Conservation (phyloP, 208 protist species). For the Leptomonas pyrrhocoris region DNA sequence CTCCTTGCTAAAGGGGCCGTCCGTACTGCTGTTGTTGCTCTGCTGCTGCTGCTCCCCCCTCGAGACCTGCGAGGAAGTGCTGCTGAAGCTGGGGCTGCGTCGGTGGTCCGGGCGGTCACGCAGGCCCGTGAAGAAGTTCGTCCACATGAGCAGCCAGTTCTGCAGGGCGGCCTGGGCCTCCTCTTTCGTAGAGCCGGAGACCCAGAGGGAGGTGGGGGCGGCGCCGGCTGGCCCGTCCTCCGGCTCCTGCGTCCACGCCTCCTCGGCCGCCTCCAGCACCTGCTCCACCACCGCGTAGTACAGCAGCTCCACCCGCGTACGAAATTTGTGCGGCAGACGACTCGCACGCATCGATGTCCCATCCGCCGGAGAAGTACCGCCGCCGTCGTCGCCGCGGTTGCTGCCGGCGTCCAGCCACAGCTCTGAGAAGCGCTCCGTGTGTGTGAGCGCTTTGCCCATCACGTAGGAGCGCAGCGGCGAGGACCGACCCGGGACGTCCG, state of each 20-base stretch:
- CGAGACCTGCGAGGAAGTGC: slow-evolving; percentile 15
- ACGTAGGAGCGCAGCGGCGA: slow-evolving; percentile 69
- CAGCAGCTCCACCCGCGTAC: slow-evolving; percentile 73
- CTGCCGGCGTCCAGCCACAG: slow-evolving; percentile 63
- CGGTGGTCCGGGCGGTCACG: slow-evolving; percentile 41
- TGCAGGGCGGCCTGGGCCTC: slow-evolving; percentile 45
- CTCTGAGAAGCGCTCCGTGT: slow-evolving; percentile 81
- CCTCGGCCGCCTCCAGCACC: slow-evolving; percentile 64
- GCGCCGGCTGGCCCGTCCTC: slow-evolving; percentile 7
- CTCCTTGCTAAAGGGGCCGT: slow-evolving; percentile 19
- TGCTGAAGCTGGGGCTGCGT: slow-evolving; percentile 33
- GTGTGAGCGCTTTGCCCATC: slow-evolving; percentile 38
- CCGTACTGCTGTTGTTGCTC: slow-evolving; percentile 14
- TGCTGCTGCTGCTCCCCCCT: slow-evolving; percentile 8
- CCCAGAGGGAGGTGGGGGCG: slow-evolving; percentile 14
- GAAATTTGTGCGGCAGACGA: slow-evolving; percentile 60
- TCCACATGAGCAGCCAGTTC: slow-evolving; percentile 62
- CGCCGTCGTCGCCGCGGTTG: background rate
- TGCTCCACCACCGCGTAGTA: slow-evolving; percentile 67
- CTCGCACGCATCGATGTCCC: slow-evolving; percentile 5
- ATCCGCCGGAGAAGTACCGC: background rate
- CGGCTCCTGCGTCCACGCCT: slow-evolving; percentile 40
- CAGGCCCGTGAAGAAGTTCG: slow-evolving; percentile 50
- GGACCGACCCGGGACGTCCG: slow-evolving; percentile 40
- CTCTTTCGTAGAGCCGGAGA: slow-evolving; percentile 20